Base-by-base conservation (phyloP, 345 rosid species). In the Sisymbrium altissimum region DNA sequence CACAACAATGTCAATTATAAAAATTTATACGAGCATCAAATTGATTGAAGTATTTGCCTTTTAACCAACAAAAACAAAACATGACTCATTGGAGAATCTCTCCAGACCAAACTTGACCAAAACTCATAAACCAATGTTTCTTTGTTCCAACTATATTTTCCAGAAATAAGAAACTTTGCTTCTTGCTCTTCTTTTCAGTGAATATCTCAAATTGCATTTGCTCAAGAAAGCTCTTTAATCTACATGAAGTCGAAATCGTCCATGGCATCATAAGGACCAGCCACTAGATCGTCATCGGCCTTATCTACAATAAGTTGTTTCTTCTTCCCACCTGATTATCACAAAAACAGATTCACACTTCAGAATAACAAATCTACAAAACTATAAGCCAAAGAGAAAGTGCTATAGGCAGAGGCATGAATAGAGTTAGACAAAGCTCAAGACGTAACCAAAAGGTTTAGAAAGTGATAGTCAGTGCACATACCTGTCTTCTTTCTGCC, bases 171-270 rank as follows among this genome's bases (percentile, higher is more conserved):
- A 68, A 68, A 32, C 48, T 40, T 50, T 46, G 59, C 25, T 52
- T 39, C 68, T 43, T 41, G 38, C 38, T 46, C 33, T 57, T 49
- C 49, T 38, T 52, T 17, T 52, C 15, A 60, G 54, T 60, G 13
- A 75, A 17, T 43, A 54, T 62, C 14, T 68, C 55, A 57, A 53
- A 27, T 58, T 25, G n/a, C 69, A 74, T 9, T 44, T 13, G 6
- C 79, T 41, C 38, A 50, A 38, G 25, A 49, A 41, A 69, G 19
- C 25, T 44, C 35, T 64, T 70, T 39, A 48, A 46, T 74, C 78
- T 79, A 92, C 99, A 95, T 95, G 75, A 95, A 95, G 71, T 92
- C 99, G 8, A 71, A 86, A 21, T 95, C 98, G 25, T 95, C 97
- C 15, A 81, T 62, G 14, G 83, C 89, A 44, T 81, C 86, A n/a